Conservation (phyloP, 208 protist genomes). For the Trypanosoma brucei region DNA sequence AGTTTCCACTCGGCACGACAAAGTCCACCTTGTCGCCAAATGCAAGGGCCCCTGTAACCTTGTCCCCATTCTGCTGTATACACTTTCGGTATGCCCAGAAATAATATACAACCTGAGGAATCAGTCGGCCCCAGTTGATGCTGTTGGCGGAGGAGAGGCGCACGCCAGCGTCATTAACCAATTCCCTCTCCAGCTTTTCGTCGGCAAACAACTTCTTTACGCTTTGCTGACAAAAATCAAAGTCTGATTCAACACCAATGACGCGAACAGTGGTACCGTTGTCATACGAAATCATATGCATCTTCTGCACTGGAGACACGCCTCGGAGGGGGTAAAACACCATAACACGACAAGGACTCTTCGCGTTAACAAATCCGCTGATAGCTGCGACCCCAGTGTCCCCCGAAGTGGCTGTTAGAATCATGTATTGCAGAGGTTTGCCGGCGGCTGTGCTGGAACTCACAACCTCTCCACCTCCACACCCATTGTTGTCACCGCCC, state of each 20-base stretch:
- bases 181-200: constrained; percentile 47
- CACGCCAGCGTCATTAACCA: constrained; percentile 35
- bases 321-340: constrained; percentile 83
- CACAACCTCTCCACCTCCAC: background rate
- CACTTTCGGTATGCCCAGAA: constrained; percentile 92
- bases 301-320: constrained; percentile 80
- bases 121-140: constrained; percentile 97
- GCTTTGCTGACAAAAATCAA: constrained; percentile 91
- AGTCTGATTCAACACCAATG: constrained; percentile 69
- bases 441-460: background rate
- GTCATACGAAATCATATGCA: constrained; percentile 85
- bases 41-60: constrained; percentile 1
- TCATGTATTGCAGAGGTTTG: constrained; percentile 38
- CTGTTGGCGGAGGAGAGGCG: constrained; percentile 94
- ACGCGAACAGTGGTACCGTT: constrained; percentile 62
- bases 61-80: constrained; percentile 24
- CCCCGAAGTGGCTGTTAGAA: constrained; percentile 87
- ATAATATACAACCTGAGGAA: constrained; percentile 96
- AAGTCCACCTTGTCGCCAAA: constrained; percentile 69
- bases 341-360: constrained; percentile 65
- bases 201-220: constrained; percentile 92
- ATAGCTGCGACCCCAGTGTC: constrained; percentile 88
- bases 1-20: constrained; percentile 95
- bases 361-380: constrained; percentile 75
- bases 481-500: background rate